Conservation (phyloP, 148 eudicot genomes). For the Rheum nobile region DNA sequence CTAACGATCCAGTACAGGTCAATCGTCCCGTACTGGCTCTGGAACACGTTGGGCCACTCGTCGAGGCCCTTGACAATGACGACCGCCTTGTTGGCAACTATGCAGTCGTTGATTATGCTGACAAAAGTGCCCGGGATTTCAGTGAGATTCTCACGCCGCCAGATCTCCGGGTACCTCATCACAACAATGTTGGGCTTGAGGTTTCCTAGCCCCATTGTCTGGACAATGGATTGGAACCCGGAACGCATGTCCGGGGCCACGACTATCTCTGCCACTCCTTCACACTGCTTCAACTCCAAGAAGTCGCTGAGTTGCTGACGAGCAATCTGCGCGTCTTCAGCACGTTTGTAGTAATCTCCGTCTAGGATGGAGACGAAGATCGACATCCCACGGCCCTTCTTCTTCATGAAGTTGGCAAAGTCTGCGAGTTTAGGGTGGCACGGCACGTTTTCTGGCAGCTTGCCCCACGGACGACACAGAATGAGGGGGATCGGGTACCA, state of each 20-base stretch:
- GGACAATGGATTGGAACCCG: slow-evolving; percentile 81
- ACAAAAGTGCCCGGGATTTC: slow-evolving; percentile 92
- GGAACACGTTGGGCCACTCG: slow-evolving; percentile 92
- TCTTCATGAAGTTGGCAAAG: slow-evolving; percentile 95
- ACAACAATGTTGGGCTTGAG: slow-evolving; percentile 94
- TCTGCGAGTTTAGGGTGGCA: slow-evolving; percentile 99
- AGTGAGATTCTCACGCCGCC: slow-evolving; percentile 83
- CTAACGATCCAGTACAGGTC: slow-evolving; percentile 98
- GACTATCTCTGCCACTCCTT: slow-evolving; percentile 94
- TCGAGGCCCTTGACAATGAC: slow-evolving; percentile 96
- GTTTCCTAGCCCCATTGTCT: slow-evolving; percentile 97
- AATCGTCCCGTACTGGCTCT: slow-evolving; percentile 87
- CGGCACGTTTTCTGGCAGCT: slow-evolving; percentile 89
- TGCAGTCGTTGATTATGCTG: slow-evolving; percentile 86
- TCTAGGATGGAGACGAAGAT: slow-evolving; percentile 80
- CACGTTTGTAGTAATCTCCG: slow-evolving; percentile 81
- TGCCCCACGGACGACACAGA: slow-evolving; percentile 98
- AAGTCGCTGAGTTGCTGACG: slow-evolving; percentile 64
- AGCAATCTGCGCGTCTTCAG: slow-evolving; percentile 85
- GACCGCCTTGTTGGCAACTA: slow-evolving; percentile 95
- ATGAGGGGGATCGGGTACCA: slow-evolving; percentile 99
- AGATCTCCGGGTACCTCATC: slow-evolving; percentile 90
- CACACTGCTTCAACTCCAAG: slow-evolving; percentile 84
- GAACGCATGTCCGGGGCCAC: slow-evolving; percentile 89
- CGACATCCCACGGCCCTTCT: slow-evolving; percentile 99